Conservation (phyloP, 2,329 filamentous ascomycete species). For the Verticillium nubilum region DNA sequence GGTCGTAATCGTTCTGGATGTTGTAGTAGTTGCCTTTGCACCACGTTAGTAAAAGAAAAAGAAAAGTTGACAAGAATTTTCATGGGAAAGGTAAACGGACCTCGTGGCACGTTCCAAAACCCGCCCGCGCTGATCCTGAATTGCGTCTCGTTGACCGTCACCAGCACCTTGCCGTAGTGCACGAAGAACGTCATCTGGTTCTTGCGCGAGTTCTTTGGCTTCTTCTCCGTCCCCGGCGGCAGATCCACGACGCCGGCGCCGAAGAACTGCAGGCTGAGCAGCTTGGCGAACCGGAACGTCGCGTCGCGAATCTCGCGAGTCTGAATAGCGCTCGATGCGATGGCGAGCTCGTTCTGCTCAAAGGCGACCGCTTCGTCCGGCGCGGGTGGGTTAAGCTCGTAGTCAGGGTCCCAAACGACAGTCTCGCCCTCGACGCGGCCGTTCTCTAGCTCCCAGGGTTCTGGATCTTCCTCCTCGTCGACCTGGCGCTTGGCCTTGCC, state of each 20-base stretch:
- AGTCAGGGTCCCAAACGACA: constrained; percentile 56
- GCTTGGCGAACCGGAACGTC: constrained; percentile 84
- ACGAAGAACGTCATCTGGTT: constrained; percentile 99
- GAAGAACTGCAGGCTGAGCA: constrained; percentile 78
- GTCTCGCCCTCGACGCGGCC: constrained; percentile 61
- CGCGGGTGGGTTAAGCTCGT: constrained; percentile 46
- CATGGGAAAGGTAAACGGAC: constrained; percentile 67
- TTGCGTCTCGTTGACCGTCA: constrained; percentile 66
- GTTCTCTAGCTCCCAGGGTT: constrained; percentile 67
- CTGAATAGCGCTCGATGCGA: constrained; percentile 50
- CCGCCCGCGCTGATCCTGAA: constrained; percentile 86
- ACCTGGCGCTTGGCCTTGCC: constrained; percentile 19
- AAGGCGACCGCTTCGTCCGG: constrained; percentile 51
- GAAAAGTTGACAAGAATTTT: constrained; percentile 54
- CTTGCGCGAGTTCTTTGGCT: constrained; percentile 83
- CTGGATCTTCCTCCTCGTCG: constrained; percentile 46
- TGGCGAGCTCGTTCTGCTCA: constrained; percentile 49
- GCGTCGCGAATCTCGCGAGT: constrained; percentile 56
- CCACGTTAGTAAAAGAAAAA: constrained; percentile 6
- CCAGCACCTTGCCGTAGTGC: constrained; percentile 73
- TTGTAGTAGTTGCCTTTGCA: constrained; percentile 82
- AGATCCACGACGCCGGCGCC: constrained; percentile 87
- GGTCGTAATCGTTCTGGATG: constrained; percentile 74
- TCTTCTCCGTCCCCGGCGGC: constrained; percentile 76
- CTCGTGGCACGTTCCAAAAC: constrained; percentile 91